These are phyloP conservation scores for Paramecium sexaurelia DNA, from an alignment of 73 alveolate species.

Conservation along the genomic window DNA sequence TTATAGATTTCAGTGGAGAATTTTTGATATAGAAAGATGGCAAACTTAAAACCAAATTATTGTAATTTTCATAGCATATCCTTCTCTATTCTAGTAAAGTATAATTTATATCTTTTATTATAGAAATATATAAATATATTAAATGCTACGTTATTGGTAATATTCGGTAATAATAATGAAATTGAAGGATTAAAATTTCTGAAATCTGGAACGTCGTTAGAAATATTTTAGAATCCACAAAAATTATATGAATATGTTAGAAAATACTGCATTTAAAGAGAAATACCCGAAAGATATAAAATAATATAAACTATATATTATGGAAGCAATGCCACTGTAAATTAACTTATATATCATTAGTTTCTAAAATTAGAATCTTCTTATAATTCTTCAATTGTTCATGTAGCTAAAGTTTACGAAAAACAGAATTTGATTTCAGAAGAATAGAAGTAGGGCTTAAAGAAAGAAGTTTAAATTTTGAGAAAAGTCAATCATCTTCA, in stretches of 20 bases:
- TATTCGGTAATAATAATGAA: background rate
- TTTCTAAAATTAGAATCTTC: background rate
- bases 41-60: background rate
- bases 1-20: background rate
- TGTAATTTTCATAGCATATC: background rate
- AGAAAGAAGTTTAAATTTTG: background rate
- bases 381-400: background rate
- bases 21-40: background rate
- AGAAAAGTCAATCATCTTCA: background rate
- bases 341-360: background rate
- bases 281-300: background rate
- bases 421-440: constrained; percentile 13
- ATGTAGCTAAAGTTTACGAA: background rate
- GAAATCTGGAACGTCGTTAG: background rate
- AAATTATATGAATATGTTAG: background rate
- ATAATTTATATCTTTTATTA: background rate
- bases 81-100: background rate
- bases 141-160: background rate
- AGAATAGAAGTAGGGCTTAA: background rate
- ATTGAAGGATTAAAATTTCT: background rate
- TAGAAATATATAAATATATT: background rate
- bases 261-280: constrained; percentile 1
- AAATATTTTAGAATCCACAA: background rate
- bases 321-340: constrained; percentile 38
- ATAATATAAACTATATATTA: background rate